These are phyloP conservation scores for Kwoniella bestiolae DNA, from an alignment of 768 basidiomycete genomes.

Conservation along the genomic window DNA sequence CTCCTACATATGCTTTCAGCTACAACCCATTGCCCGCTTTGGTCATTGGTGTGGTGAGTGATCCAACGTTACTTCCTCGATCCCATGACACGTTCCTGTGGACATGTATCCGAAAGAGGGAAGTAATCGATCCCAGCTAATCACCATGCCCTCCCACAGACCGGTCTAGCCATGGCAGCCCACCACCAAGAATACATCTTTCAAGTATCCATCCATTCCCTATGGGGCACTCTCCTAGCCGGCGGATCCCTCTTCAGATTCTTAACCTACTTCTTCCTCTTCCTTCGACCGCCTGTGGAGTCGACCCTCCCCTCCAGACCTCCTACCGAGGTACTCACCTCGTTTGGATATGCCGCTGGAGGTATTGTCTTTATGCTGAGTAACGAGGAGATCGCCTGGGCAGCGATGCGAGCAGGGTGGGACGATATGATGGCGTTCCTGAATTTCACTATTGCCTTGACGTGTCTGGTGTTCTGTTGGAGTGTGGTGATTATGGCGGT, in stretches of 20 bases:
- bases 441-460: constrained; percentile 72
- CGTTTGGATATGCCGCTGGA: constrained; percentile 84
- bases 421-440: constrained; percentile 67
- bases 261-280: constrained; percentile 92
- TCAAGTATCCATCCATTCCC: constrained; percentile 85
- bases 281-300: constrained; percentile 74
- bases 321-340: constrained; percentile 86
- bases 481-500: constrained; percentile 72
- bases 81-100: no score
- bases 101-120: no score
- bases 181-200: constrained; percentile 91
- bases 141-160: constrained; percentile 55
- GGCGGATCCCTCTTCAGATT: constrained; percentile 78
- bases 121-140: not conserved
- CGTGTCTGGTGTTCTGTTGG: constrained; percentile 87
- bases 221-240: constrained; percentile 88
- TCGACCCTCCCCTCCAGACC: constrained; percentile 89
- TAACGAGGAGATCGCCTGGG: constrained; percentile 83
- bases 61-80: not conserved
- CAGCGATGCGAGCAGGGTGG: constrained; percentile 85
- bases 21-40: constrained; percentile 94
- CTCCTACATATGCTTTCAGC: constrained; percentile 72
- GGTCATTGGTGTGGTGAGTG: constrained; percentile 73
- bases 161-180: constrained; percentile 90
- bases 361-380: constrained; percentile 89